Conservation (phyloP, 2,329 filamentous ascomycete species). For the Cercospora brassicicola region DNA sequence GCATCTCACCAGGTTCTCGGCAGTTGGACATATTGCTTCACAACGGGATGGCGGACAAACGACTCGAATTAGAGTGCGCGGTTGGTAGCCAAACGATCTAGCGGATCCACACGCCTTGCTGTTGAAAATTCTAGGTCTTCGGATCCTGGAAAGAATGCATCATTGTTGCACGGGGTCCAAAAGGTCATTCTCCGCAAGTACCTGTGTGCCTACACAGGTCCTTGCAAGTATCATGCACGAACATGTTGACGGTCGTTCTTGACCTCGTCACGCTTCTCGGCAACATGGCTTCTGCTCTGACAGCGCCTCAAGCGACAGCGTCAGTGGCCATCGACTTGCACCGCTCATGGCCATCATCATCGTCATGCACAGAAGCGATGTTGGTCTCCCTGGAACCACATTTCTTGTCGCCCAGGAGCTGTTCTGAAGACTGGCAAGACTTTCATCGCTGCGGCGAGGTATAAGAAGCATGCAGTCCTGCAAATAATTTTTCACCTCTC, state of each 20-base stretch:
- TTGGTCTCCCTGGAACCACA: not conserved
- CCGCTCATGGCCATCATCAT: not conserved
- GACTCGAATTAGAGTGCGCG: not conserved
- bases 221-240: not conserved
- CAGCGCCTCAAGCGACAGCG: not conserved
- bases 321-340: not conserved
- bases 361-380: not conserved
- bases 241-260: not conserved
- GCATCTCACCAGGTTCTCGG: not conserved
- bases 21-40: not conserved
- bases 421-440: not conserved
- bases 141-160: not conserved
- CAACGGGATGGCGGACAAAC: not conserved
- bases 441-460: not conserved
- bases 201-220: not conserved
- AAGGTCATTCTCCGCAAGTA: not conserved
- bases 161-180: not conserved
- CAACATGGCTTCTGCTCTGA: not conserved
- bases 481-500: not conserved
- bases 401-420: not conserved
- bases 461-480: not conserved
- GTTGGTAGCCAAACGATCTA: not conserved
- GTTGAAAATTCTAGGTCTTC: not conserved
- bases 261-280: not conserved
- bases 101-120: not conserved